These are phyloP conservation scores for Ceraceosorus guamensis DNA, from an alignment of 1,284 basidiomycete species.

Conservation along the genomic window DNA sequence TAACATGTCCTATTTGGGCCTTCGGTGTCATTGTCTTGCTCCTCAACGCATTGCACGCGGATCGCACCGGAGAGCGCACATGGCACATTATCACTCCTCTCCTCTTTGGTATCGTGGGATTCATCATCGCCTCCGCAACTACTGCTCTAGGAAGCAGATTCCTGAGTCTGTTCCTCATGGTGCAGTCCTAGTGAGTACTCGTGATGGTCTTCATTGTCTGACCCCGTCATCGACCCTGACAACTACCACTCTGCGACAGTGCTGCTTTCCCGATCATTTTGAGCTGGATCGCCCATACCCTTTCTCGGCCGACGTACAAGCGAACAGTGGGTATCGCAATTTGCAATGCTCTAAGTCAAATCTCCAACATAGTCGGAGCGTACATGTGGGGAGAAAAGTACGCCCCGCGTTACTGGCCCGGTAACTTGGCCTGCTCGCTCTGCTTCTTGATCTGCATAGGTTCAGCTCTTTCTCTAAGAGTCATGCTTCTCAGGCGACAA, in stretches of 20 bases:
- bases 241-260: constrained; percentile 11
- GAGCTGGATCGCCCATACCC: constrained; percentile 26
- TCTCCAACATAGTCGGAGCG: constrained; percentile 50
- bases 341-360: constrained; percentile 50
- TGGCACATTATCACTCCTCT: constrained; percentile 24
- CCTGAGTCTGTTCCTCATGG: constrained; percentile 31
- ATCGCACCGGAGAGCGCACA: constrained; percentile 20
- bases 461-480: no score
- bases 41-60: constrained; percentile 32
- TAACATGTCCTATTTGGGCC: constrained; percentile 32
- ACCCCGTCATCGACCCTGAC: no score
- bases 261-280: constrained; percentile 28
- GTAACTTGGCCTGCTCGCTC: no score
- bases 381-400: constrained; percentile 10
- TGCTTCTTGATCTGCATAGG: no score
- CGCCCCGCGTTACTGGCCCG: background rate
- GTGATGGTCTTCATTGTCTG: no score
- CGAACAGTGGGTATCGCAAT: constrained; percentile 26
- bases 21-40: constrained; percentile 30
- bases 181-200: constrained; percentile 2
- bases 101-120: constrained; percentile 21
- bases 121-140: constrained; percentile 30
- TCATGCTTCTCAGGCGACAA: no score
- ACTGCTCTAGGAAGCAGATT: constrained; percentile 19
- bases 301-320: constrained; percentile 30